Percentiles rank a stretch among this genome's conserved stretches.
These are phyloP conservation scores for Puccinia novopanici DNA, from an alignment of 1,284 basidiomycete species.

Conservation along the genomic window DNA sequence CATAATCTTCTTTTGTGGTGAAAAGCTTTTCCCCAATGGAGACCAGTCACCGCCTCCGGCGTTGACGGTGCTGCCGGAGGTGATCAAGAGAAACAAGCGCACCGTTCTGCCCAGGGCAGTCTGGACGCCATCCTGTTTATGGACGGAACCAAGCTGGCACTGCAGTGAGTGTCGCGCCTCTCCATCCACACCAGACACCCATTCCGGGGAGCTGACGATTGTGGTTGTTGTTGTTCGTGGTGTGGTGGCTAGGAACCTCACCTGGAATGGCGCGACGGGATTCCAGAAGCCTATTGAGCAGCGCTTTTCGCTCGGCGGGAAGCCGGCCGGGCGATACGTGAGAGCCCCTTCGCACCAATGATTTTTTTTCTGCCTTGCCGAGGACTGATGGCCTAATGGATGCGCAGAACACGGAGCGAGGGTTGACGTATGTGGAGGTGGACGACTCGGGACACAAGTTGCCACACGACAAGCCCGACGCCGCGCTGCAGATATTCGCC, in stretches of 20 bases:
- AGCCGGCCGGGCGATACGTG: slow-evolving; percentile 1
- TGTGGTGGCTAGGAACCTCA: slow-evolving; percentile 27
- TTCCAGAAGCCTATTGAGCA: slow-evolving; percentile 54
- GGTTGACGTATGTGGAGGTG: slow-evolving; percentile 33
- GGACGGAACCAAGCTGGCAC: slow-evolving; percentile 15
- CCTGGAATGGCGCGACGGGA: slow-evolving; percentile 56
- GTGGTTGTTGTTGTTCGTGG: background rate
- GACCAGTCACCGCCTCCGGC: slow-evolving; percentile 21
- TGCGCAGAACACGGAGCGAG: slow-evolving; percentile 28
- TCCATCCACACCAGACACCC: no score
- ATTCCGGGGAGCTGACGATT: background rate
- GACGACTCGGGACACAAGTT: slow-evolving; percentile 54
- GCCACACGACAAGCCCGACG: slow-evolving; percentile 56
- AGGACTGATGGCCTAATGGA: no score
- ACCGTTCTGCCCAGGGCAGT: slow-evolving; percentile 35
- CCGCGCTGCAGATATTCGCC: slow-evolving; percentile 55
- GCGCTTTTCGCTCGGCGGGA: slow-evolving; percentile 51
- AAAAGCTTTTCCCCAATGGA: slow-evolving; percentile 19
- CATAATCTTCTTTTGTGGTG: background rate
- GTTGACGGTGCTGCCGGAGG: slow-evolving; percentile 23
- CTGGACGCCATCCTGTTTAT: slow-evolving; percentile 13
- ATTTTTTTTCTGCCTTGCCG: no score
- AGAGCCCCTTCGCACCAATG: background rate
- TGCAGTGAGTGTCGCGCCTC: background rate
- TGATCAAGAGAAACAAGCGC: slow-evolving; percentile 36